phyloP scores from a whole-genome alignment of 768 basidiomycete species.

The Mycena rosella region DNA sequence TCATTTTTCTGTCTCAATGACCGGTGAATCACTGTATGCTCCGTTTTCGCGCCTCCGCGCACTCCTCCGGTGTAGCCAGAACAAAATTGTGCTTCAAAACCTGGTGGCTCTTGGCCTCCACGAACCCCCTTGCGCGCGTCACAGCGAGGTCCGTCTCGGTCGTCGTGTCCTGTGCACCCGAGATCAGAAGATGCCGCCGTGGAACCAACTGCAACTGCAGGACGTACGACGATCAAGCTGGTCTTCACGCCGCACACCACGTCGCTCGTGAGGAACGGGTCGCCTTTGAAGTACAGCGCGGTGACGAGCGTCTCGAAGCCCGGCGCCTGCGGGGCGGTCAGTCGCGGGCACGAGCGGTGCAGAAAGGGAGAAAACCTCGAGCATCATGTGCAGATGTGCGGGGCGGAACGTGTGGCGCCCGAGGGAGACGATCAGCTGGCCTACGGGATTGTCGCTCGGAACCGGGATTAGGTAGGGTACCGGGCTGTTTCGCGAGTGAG shows the following conservation, averaged over 20 bases:
- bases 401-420: slow-evolving; percentile 83
- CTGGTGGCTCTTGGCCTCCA: slow-evolving; percentile 52
- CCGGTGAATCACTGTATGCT: too few relatives aligned
- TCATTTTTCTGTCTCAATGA: too few relatives aligned
- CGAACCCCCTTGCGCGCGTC: slow-evolving; percentile 68
- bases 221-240: slow-evolving; percentile 80
- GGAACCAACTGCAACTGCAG: too few relatives aligned
- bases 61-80: slow-evolving; percentile 57
- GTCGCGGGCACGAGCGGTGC: background rate
- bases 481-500: slow-evolving; percentile 56
- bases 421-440: slow-evolving; percentile 65
- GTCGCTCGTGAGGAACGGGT: slow-evolving; percentile 76
- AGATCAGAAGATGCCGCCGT: too few relatives aligned
- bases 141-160: slow-evolving; percentile 66
- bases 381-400: slow-evolving; percentile 82
- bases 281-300: slow-evolving; percentile 80
- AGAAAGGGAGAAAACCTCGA: slow-evolving; percentile 56
- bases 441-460: slow-evolving; percentile 84
- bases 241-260: slow-evolving; percentile 87
- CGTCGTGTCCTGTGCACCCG: slow-evolving; percentile 65
- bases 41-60: slow-evolving; percentile 47
- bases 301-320: slow-evolving; percentile 82
- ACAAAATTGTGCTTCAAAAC: slow-evolving; percentile 58
- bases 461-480: slow-evolving; percentile 83
- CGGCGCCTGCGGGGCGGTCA: slow-evolving; percentile 55